A percentile compares a stretch with the other conserved stretches of the same genome.
Conservation (phyloP, 2,329 filamentous ascomycete genomes). For the Amauroascus niger region DNA sequence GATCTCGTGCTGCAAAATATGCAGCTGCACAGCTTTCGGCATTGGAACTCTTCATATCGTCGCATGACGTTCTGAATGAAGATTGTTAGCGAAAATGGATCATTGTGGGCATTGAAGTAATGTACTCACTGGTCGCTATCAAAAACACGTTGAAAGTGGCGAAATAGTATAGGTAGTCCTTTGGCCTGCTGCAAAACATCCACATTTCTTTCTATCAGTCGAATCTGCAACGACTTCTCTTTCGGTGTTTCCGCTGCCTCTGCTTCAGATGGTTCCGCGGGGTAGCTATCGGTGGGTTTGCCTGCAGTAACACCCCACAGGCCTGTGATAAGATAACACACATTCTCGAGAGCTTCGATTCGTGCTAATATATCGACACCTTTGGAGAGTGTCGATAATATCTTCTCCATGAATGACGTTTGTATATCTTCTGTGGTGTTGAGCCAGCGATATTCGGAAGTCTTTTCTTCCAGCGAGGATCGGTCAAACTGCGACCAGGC, state of each 20-base stretch:
- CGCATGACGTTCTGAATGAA: not conserved
- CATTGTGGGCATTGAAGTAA: not conserved
- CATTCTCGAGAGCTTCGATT: slow-evolving; percentile 38
- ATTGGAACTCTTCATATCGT: slow-evolving; percentile 20
- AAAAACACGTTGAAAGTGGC: slow-evolving; percentile 32
- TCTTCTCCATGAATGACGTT: slow-evolving; percentile 33
- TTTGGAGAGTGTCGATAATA: slow-evolving; percentile 29
- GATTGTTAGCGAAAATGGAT: not conserved
- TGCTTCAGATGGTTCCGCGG: slow-evolving; percentile 27
- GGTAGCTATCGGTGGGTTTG: slow-evolving; percentile 25
- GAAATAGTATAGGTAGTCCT: slow-evolving; percentile 30
- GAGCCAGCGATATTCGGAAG: slow-evolving; percentile 52
- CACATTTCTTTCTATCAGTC: slow-evolving; percentile 39
- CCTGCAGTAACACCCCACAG: slow-evolving; percentile 61
- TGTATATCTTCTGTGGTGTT: slow-evolving; percentile 48
- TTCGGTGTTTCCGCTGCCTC: slow-evolving; percentile 35
- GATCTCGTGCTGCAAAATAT: slow-evolving; percentile 30
- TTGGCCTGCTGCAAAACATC: slow-evolving; percentile 30
- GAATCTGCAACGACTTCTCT: slow-evolving; percentile 40
- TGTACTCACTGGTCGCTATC: slow-evolving; percentile 27
- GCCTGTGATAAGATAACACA: slow-evolving; percentile 52
- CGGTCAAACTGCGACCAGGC: slow-evolving; percentile 55
- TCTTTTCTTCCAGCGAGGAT: slow-evolving; percentile 24
- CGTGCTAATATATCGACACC: slow-evolving; percentile 33
- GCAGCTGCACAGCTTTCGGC: slow-evolving; percentile 28